Evolutionary conservation across 805 yeast genomes (phyloP).

Genomic region (Candida yuanshanica): DNA sequence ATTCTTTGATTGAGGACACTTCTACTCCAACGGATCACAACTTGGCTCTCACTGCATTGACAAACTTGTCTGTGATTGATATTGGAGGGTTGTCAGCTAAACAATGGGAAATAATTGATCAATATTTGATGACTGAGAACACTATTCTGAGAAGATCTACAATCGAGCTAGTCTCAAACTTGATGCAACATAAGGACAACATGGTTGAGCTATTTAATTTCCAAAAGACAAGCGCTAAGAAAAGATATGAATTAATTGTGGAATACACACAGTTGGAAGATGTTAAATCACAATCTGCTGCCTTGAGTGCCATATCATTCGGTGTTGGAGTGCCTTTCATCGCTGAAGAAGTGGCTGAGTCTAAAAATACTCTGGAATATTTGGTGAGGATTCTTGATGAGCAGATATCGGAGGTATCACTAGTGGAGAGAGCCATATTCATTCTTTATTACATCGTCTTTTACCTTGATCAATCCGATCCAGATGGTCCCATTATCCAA

Average conservation of each 20-base stretch:
- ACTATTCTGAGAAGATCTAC: constrained; percentile 49
- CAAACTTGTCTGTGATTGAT: constrained; percentile 49
- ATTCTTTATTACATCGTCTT: constrained; percentile 24
- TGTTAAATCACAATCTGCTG: constrained; percentile 36
- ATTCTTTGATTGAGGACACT: constrained; percentile 26
- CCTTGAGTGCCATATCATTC: constrained; percentile 31
- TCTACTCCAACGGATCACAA: constrained; percentile 32
- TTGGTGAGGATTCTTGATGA: constrained; percentile 20
- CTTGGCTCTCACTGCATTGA: constrained; percentile 58
- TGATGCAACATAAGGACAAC: constrained; percentile 36
- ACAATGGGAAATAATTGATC: constrained; percentile 42
- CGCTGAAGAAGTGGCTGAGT: constrained; percentile 24
- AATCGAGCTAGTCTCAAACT: constrained; percentile 59
- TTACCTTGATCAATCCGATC: constrained; percentile 18
- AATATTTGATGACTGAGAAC: constrained; percentile 38
- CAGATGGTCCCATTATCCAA: neutral
- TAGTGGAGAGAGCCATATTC: constrained; percentile 29
- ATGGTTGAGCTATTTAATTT: constrained; percentile 58
- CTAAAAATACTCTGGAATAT: constrained; percentile 22
- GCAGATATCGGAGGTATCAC: constrained; percentile 25
- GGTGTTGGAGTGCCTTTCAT: constrained; percentile 31
- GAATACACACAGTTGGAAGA: constrained; percentile 36
- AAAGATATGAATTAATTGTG: constrained; percentile 36
- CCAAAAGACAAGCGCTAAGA: constrained; percentile 29
- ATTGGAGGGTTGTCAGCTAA: constrained; percentile 29